Percentiles rank a stretch among this genome's conserved stretches.
Evolutionary conservation across 768 basidiomycete genomes (phyloP).

Genomic region (Suillus paluster): DNA sequence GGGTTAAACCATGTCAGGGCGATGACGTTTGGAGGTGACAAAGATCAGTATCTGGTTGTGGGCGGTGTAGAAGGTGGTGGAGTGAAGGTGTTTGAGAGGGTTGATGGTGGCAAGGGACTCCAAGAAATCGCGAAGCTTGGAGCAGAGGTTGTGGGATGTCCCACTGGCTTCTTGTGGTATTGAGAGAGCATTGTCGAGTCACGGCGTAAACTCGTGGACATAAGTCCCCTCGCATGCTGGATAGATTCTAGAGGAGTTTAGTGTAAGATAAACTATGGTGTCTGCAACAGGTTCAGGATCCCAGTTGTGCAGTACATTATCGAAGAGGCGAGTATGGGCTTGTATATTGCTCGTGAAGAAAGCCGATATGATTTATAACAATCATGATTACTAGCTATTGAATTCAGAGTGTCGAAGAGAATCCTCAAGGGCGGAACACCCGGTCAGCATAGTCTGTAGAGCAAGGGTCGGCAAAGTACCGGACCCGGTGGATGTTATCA

Average conservation of each 20-base stretch:
- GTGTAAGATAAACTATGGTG: background rate
- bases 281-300: background rate
- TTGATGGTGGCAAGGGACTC: slow-evolving; percentile 60
- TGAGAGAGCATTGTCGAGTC: slow-evolving; percentile 17
- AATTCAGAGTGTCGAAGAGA: too few species aligned
- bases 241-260: too few species aligned
- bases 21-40: slow-evolving; percentile 65
- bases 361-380: background rate
- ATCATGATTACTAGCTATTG: too few species aligned
- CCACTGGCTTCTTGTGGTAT: slow-evolving; percentile 45
- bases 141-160: slow-evolving; percentile 35
- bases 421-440: too few species aligned
- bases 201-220: background rate
- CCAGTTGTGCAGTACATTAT: background rate
- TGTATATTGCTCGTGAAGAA: background rate
- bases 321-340: background rate
- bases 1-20: slow-evolving; percentile 74
- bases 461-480: too few species aligned
- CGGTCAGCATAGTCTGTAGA: too few species aligned
- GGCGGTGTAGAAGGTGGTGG: slow-evolving; percentile 70
- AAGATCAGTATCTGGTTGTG: slow-evolving; percentile 63
- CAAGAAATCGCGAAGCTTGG: slow-evolving; percentile 54
- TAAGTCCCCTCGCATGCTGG: background rate
- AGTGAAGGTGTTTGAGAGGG: slow-evolving; percentile 71
- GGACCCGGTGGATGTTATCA: too few species aligned